Evolutionary conservation across 192 early-diverging fungal genomes (phyloP), one percentile per base, ranked within the genome.

Genomic region (Entomortierella lignicola): DNA sequence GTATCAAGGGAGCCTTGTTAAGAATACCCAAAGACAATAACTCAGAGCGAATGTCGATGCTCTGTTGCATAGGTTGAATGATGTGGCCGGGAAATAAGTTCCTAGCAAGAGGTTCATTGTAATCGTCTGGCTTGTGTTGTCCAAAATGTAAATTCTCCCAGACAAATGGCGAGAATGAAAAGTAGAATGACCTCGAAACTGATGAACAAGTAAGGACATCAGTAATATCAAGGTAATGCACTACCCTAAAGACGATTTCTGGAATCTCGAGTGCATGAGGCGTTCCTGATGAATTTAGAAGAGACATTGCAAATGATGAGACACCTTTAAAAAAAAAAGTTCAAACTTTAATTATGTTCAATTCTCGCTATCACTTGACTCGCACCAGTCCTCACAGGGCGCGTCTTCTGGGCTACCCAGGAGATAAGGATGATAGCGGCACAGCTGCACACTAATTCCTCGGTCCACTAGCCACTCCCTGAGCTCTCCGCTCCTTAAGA

Each of bases 101-200:
- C 18, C 30, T 53, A 0, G 21, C 31, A 13, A 31, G 31, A 10
- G 23, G 8, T 41, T 18, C 27, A 11, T 59, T 18, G 18, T 59
- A 7, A 8, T 37, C 30, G 32, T 66, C 17, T 1, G 27, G 8
- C 8, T 26, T 25, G 54, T 11, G 2, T 29, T 30, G 27, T n/a
- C 48, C 47, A 10, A 69, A 39, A 21, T 69, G 67, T n/a, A 69
- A 31, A 27, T 71, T 52, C 12, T 62, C n/a, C 69, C 69, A 71
- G 8, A 71, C 53, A 20, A 71, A 48, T 20, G 69, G 69, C 2
- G 41, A 37, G 31, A 56, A 71, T 20, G 30, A 51, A 5, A n/a
- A 25, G 41, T 62, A 39, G 20, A 34, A 62, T 26, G 39, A 11
- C 15, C 20, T 29, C 52, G 29, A 62, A 12, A 71, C 69, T 13